phyloP scores from a whole-genome alignment of 371 early-diverging fungal species.

The Mortierella sp. region DNA sequence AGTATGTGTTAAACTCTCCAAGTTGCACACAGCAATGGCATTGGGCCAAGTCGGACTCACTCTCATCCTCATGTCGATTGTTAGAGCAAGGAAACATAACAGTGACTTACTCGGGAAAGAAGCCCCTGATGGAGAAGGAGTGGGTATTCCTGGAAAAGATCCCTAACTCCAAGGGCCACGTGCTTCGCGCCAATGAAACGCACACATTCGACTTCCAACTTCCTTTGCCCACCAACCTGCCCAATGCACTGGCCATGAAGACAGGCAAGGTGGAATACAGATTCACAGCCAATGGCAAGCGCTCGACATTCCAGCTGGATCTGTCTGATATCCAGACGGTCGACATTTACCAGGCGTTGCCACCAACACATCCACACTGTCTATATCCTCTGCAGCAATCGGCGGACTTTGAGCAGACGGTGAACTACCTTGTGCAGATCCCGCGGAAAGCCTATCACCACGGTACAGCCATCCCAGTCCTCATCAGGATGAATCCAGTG shows the following conservation, averaged over 20 bases:
- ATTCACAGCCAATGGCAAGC: constrained; percentile 44
- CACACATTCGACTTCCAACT: constrained; percentile 42
- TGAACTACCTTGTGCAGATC: constrained; percentile 41
- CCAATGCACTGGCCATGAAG: constrained; percentile 38
- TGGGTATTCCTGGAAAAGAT: constrained; percentile 37
- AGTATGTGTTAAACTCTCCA: constrained; percentile 17
- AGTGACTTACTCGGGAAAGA: constrained; percentile 27
- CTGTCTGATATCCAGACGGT: constrained; percentile 16
- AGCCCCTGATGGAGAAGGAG: constrained; percentile 36
- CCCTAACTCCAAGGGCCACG: constrained; percentile 26
- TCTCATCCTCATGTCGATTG: neutral
- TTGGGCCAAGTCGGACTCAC: too few relatives aligned
- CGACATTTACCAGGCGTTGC: constrained; percentile 48
- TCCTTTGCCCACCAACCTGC: constrained; percentile 41
- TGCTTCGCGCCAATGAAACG: constrained; percentile 40
- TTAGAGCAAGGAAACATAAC: constrained; percentile 24
- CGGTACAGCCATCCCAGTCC: constrained; percentile 34
- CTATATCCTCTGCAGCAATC: constrained; percentile 36
- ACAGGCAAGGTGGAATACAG: constrained; percentile 41
- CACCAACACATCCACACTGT: constrained; percentile 42
- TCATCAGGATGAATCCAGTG: constrained; percentile 24
- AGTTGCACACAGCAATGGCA: neutral
- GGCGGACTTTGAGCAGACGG: constrained; percentile 32
- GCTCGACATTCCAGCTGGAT: constrained; percentile 26
- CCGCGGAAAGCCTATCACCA: constrained; percentile 46